Conservation (phyloP, 1,139 yeast species). For the Magnusiomyces tetraspermus region DNA sequence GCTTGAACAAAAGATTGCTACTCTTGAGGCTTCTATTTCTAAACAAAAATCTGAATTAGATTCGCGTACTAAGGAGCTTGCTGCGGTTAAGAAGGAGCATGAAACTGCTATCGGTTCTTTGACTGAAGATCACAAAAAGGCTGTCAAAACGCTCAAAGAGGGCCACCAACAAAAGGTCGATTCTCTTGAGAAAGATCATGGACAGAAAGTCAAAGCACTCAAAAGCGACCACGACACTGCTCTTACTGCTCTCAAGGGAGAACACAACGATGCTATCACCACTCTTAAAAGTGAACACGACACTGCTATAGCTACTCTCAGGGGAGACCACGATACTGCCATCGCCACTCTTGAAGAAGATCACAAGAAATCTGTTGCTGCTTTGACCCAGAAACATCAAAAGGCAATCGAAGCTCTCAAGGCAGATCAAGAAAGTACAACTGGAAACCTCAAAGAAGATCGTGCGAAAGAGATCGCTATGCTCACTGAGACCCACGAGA, state of each 20-base stretch:
- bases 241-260: too few relatives aligned
- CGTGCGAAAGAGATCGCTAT: not conserved
- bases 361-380: too few relatives aligned
- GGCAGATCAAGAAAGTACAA: too few relatives aligned
- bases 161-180: slow-evolving; percentile 8
- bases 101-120: slow-evolving; percentile 5
- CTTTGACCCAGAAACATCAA: too few relatives aligned
- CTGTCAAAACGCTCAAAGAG: slow-evolving; percentile 15
- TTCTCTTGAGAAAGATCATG: slow-evolving; percentile 5
- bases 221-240: slow-evolving; percentile 9
- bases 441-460: too few relatives aligned
- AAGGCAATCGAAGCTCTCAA: too few relatives aligned
- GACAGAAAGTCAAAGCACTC: not conserved
- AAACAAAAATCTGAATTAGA: not conserved
- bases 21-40: slow-evolving; percentile 1
- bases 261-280: too few relatives aligned
- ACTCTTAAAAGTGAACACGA: too few relatives aligned
- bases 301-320: too few relatives aligned
- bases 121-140: slow-evolving; percentile 22
- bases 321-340: too few relatives aligned
- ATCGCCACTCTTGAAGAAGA: too few relatives aligned
- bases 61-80: not conserved
- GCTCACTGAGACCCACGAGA: not conserved
- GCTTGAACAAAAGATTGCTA: slow-evolving; percentile 5
- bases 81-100: not conserved